Conservation (phyloP, 2,329 filamentous ascomycete genomes). For the Fusarium fujikuroi region DNA sequence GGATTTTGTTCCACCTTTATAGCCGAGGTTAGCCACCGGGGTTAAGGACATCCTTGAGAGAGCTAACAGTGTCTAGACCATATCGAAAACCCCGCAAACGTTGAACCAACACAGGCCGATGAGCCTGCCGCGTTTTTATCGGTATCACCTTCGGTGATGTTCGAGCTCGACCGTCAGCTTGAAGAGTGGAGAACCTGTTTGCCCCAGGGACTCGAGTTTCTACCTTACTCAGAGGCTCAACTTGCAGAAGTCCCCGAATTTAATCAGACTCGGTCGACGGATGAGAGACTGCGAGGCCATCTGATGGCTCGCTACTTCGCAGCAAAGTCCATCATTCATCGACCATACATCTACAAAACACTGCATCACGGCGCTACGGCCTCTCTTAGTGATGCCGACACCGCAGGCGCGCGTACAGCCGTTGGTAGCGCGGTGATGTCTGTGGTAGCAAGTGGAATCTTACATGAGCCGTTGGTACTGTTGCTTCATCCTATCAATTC, state of each 20-base stretch:
- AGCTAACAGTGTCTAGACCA: not conserved
- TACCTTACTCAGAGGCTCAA: not conserved
- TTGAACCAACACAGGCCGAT: not conserved
- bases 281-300: conserved; percentile 4
- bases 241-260: not conserved
- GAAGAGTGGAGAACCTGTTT: conserved; percentile 31
- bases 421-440: conserved; percentile 5
- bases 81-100: not conserved
- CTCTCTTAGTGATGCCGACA: not conserved
- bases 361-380: not conserved
- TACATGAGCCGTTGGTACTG: conserved; percentile 13
- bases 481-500: conserved; percentile 29
- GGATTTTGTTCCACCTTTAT: conserved; percentile 29
- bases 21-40: not conserved
- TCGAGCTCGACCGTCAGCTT: conserved; percentile 27
- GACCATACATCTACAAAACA: conserved; percentile 19
- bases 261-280: not conserved
- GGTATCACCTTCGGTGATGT: conserved; percentile 12
- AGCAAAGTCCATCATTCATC: conserved; percentile 21
- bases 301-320: conserved; percentile 15
- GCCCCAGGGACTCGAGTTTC: conserved; percentile 14
- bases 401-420: not conserved
- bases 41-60: too few relatives aligned
- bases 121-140: not conserved
- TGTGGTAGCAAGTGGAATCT: not conserved